Evolutionary conservation across 306 rosid species (phyloP).

Genomic region (Cucumis cinereus): DNA sequence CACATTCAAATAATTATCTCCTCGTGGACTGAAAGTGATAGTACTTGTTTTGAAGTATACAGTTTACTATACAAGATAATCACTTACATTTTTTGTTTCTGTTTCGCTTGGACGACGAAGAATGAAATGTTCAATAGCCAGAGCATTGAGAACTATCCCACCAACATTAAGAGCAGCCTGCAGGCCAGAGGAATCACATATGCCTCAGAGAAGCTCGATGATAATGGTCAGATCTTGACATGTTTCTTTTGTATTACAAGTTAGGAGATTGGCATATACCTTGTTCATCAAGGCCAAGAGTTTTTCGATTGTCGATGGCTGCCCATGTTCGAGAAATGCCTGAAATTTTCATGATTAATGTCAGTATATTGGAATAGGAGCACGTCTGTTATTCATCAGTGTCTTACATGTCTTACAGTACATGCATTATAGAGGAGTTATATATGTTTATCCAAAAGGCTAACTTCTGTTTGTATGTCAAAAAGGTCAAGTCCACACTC

Average conservation of each 20-base stretch:
- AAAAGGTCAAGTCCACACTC: slow-evolving; percentile 50
- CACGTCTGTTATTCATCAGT: neutral
- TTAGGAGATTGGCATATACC: slow-evolving; percentile 20
- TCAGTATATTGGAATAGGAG: neutral
- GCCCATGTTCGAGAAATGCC: slow-evolving; percentile 83
- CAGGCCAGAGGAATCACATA: neutral
- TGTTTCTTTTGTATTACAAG: neutral
- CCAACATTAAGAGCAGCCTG: slow-evolving; percentile 87
- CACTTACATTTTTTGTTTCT: slow-evolving; percentile 53
- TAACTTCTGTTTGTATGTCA: slow-evolving; percentile 76
- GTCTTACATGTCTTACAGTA: slow-evolving; percentile 56
- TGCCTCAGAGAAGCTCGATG: neutral
- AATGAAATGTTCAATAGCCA: slow-evolving; percentile 90
- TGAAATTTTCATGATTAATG: slow-evolving; percentile 23
- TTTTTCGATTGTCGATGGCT: slow-evolving; percentile 63
- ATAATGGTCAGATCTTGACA: neutral
- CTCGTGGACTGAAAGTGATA: neutral
- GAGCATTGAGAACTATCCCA: slow-evolving; percentile 72
- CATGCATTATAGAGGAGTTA: slow-evolving; percentile 97
- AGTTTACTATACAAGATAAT: neutral
- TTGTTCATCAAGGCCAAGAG: slow-evolving; percentile 65
- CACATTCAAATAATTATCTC: neutral
- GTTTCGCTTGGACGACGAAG: slow-evolving; percentile 66
- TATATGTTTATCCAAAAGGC: slow-evolving; percentile 97
- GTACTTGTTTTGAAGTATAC: neutral